Evolutionary conservation across 1,284 basidiomycete species (phyloP), one percentile per base, ranked within the genome.

Genomic region (Ganoderma sinense): DNA sequence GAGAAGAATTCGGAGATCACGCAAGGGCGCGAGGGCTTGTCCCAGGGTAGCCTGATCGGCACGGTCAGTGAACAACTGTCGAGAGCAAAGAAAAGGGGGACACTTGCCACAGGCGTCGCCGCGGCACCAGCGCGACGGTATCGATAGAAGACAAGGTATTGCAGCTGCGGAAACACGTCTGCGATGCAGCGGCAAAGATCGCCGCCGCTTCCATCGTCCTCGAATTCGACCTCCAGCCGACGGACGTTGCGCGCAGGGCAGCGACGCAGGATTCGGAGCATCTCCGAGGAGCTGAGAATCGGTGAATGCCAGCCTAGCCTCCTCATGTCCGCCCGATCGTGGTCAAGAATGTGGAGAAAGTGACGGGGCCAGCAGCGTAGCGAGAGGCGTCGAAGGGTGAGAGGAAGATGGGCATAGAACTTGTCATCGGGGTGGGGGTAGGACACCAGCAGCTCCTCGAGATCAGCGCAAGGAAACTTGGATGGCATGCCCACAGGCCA

Each of bases 381-480:
- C 4, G 66, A 6, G 20, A 67, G 59, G 26, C 20, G 20, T n/a
- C n/a, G 33, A 18, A 67, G 48, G 8, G 59, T 43, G 0, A 48
- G 8, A 3, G 66, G 48, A 5, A 67, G 45, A 23, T 62, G 66
- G 18, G 59, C 11, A 29, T 55, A 67, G 23, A 67, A 23, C 36
- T 62, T n/a, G 23, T 67, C 59, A 1, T 67, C 59, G 3, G 66
- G 59, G 16, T 67, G 60, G 11, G 66, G 66, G 26, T 67, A 67
- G 18, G 66, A 62, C 4, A 67, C 36, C n/a, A 33, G 26, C 4
- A 66, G 65, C 7, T 59, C n/a, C 18, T 33, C 33, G 33, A 59
- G 56, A 39, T 39, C 20, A 5, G 31, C 33, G 10, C 56, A 59
- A 33, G 56, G 56, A 20, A 59, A 39, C 56, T 31, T 18, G 33